Percentiles rank a stretch among this genome's conserved stretches.
Evolutionary conservation across 352 stramenopile species (phyloP).

Genomic region (Phytophthora ohioensis): DNA sequence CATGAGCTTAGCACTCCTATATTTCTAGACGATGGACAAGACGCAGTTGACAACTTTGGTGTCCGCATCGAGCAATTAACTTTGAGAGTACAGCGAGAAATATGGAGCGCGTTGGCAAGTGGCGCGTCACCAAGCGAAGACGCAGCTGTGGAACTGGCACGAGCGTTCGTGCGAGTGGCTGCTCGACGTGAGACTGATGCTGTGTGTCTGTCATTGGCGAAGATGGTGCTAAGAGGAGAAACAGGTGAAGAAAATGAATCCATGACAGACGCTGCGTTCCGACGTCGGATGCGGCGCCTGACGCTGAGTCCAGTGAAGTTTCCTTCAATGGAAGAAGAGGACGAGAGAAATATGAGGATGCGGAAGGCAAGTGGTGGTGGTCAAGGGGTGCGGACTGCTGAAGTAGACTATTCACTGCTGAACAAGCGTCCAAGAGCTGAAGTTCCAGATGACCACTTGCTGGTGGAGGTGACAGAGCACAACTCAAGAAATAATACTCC

Average conservation of each 20-base stretch:
- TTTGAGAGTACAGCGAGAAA: constrained; percentile 54
- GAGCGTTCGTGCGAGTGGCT: constrained; percentile 34
- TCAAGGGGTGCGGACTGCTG: not conserved
- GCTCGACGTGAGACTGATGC: constrained; percentile 25
- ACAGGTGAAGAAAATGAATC: constrained; percentile 3
- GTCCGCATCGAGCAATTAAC: constrained; percentile 56
- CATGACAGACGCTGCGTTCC: constrained; percentile 32
- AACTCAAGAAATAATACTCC: constrained; percentile 8
- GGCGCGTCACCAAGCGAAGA: constrained; percentile 18
- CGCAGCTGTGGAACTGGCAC: constrained; percentile 27
- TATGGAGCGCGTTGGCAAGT: constrained; percentile 67
- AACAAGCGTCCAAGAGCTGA: constrained; percentile 30
- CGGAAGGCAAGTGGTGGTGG: not conserved
- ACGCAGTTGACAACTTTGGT: constrained; percentile 24
- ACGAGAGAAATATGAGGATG: constrained; percentile 4
- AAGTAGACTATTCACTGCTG: not conserved
- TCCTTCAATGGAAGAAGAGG: constrained; percentile 16
- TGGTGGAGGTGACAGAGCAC: constrained; percentile 9
- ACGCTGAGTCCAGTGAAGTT: constrained; percentile 40
- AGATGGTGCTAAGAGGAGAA: constrained; percentile 31
- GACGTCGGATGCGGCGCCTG: constrained; percentile 40
- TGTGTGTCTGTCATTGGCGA: constrained; percentile 42
- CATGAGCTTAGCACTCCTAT: constrained; percentile 36
- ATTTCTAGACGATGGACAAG: constrained; percentile 12
- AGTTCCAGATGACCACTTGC: not conserved